Conservation (phyloP, 495 filamentous ascomycete species). For the Mycothermus thermophilus region DNA sequence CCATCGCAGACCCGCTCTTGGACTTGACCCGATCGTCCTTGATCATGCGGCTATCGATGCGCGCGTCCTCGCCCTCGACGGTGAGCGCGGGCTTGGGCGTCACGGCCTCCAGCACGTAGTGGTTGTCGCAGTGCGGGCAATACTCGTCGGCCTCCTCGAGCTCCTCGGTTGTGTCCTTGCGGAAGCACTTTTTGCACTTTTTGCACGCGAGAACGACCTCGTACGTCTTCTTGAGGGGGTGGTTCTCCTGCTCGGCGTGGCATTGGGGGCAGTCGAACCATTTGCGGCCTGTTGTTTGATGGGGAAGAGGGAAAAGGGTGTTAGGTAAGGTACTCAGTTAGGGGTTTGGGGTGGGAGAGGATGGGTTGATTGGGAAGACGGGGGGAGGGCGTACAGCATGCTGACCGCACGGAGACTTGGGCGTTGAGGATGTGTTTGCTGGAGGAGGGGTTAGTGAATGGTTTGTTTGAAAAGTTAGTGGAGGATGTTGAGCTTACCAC, state of each 20-base stretch:
- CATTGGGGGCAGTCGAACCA: constrained; percentile 99
- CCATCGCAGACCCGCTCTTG: constrained; percentile 10
- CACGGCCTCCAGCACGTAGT: constrained; percentile 81
- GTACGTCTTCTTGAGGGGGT: constrained; percentile 56
- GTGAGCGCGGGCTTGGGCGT: constrained; percentile 66
- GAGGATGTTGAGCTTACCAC: constrained; percentile 12
- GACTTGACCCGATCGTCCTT: constrained; percentile 73
- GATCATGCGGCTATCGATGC: constrained; percentile 77
- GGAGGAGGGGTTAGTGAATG: constrained; percentile 1
- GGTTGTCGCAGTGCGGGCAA: constrained; percentile 99
- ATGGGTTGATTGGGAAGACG: not conserved
- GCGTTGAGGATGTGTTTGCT: constrained; percentile 97
- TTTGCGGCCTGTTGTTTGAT: constrained; percentile 51
- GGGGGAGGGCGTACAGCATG: constrained; percentile 58
- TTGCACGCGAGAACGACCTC: constrained; percentile 97
- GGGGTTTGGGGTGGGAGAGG: not conserved
- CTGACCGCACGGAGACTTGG: constrained; percentile 87
- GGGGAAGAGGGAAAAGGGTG: not conserved
- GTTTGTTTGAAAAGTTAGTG: not conserved
- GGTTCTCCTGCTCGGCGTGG: constrained; percentile 67
- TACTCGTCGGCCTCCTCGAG: constrained; percentile 98
- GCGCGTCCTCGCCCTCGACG: constrained; percentile 79
- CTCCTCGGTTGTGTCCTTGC: constrained; percentile 76
- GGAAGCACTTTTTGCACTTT: constrained; percentile 96
- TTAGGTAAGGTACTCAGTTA: too few species aligned